Evolutionary conservation across 2,329 filamentous ascomycete species (phyloP).

Genomic region (Ascomycota sp.): DNA sequence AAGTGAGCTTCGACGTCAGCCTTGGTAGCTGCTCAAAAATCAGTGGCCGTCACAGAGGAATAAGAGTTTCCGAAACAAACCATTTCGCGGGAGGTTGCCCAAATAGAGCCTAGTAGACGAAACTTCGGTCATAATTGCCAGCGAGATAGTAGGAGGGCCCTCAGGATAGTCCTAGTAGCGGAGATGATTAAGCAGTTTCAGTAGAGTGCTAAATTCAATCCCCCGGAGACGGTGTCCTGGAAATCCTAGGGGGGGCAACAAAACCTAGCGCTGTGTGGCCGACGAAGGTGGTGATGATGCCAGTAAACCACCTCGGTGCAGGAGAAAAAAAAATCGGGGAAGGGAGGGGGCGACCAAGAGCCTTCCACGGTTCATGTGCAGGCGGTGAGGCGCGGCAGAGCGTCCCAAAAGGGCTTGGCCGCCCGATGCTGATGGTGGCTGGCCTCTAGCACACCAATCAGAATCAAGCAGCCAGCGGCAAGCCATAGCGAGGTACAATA

Average conservation of each 20-base stretch:
- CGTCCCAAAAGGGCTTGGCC: conserved; percentile 1
- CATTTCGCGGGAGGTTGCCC: conserved; percentile 89
- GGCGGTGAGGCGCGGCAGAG: conserved; percentile 4
- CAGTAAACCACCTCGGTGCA: not conserved
- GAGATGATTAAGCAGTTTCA: too few relatives aligned
- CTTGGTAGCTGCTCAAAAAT: conserved; percentile 59
- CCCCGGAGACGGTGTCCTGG: too few relatives aligned
- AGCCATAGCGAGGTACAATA: too few relatives aligned
- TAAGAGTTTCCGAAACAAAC: conserved; percentile 24
- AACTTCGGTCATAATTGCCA: conserved; percentile 54
- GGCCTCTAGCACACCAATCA: not conserved
- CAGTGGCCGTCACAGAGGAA: conserved; percentile 16
- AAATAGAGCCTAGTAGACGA: conserved; percentile 89
- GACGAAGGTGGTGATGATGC: not conserved
- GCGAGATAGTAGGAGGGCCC: not conserved
- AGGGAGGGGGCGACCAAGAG: conserved; percentile 1
- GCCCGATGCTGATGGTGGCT: not conserved
- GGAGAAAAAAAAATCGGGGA: conserved; percentile 2
- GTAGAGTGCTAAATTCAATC: too few relatives aligned
- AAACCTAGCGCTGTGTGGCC: not conserved
- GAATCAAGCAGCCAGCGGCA: too few relatives aligned
- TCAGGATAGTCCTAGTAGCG: not conserved
- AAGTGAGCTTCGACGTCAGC: conserved; percentile 92
- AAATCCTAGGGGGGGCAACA: conserved; percentile 1
- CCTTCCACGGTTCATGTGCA: not conserved